Evolutionary conservation across 306 rosid species (phyloP).

Genomic region (Sicyos edulis): DNA sequence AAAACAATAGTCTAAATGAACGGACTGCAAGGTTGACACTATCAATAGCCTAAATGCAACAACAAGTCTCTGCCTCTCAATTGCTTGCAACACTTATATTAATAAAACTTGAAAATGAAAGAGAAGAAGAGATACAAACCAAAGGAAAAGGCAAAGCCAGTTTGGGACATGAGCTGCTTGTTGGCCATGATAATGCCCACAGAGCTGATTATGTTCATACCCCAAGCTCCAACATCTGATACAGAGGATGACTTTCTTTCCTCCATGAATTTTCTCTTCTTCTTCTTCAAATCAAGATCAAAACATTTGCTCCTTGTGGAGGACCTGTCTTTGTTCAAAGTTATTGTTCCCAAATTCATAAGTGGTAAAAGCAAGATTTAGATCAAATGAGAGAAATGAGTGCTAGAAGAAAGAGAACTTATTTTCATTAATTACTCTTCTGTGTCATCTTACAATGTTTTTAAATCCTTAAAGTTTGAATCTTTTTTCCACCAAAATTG

Average conservation of each 20-base stretch:
- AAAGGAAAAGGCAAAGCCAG: slow-evolving; percentile 44
- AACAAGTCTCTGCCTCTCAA: not conserved
- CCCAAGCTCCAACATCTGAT: slow-evolving; percentile 53
- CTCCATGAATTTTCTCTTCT: slow-evolving; percentile 25
- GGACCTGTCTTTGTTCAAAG: not conserved
- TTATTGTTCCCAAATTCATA: slow-evolving; percentile 13
- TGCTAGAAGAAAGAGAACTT: not conserved
- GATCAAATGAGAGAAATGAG: slow-evolving; percentile 3
- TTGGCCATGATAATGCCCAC: slow-evolving; percentile 57
- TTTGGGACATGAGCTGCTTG: slow-evolving; percentile 48
- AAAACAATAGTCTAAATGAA: not conserved
- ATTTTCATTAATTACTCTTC: not conserved
- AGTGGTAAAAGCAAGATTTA: not conserved
- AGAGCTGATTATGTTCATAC: slow-evolving; percentile 50
- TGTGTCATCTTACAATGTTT: slow-evolving; percentile 12
- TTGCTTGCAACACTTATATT: not conserved
- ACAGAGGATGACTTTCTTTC: slow-evolving; percentile 32
- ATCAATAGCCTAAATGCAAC: not conserved
- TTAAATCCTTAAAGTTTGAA: not conserved
- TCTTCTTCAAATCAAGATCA: slow-evolving; percentile 5
- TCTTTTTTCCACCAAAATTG: slow-evolving; percentile 1
- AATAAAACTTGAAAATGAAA: not conserved
- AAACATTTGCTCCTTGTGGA: not conserved
- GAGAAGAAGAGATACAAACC: slow-evolving; percentile 27
- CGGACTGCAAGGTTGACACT: not conserved